Conservation (phyloP, 148 eudicot species). For the Beta vulgaris region DNA sequence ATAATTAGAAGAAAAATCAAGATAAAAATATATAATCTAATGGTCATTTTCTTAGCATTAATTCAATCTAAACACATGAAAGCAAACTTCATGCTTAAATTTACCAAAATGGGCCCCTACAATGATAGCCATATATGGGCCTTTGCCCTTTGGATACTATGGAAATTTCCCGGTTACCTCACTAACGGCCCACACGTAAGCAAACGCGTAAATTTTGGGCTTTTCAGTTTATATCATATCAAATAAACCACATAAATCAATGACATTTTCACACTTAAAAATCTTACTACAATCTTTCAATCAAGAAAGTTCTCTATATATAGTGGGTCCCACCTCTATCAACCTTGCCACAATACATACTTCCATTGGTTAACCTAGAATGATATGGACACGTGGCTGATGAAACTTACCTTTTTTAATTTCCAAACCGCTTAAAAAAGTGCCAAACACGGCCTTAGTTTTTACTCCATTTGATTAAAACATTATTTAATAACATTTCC, state of each 20-base stretch:
- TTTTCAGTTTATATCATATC: neutral
- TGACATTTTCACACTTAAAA: neutral
- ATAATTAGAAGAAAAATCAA: neutral
- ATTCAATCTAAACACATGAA: neutral
- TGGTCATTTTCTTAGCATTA: slow-evolving; percentile 8
- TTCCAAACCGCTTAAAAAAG: neutral
- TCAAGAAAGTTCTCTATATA: slow-evolving; percentile 21
- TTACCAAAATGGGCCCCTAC: slow-evolving; percentile 6
- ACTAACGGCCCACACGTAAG: slow-evolving; percentile 25
- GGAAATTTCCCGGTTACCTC: neutral
- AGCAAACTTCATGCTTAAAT: neutral
- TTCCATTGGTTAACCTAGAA: slow-evolving; percentile 14
- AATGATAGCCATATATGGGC: slow-evolving; percentile 24
- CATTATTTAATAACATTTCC: neutral
- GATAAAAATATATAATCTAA: neutral
- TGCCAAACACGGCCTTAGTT: slow-evolving; percentile 21
- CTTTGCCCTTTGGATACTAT: neutral
- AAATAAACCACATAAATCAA: neutral
- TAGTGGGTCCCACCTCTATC: slow-evolving; percentile 15
- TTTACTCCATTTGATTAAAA: slow-evolving; percentile 1
- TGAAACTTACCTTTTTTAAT: slow-evolving; percentile 12
- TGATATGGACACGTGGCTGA: slow-evolving; percentile 25
- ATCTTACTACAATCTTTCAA: slow-evolving; percentile 1
- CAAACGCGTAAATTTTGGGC: slow-evolving; percentile 30
- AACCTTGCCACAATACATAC: neutral